phyloP scores from a whole-genome alignment of 2,329 filamentous ascomycete genomes.

The Pochonia chlamydosporia region DNA sequence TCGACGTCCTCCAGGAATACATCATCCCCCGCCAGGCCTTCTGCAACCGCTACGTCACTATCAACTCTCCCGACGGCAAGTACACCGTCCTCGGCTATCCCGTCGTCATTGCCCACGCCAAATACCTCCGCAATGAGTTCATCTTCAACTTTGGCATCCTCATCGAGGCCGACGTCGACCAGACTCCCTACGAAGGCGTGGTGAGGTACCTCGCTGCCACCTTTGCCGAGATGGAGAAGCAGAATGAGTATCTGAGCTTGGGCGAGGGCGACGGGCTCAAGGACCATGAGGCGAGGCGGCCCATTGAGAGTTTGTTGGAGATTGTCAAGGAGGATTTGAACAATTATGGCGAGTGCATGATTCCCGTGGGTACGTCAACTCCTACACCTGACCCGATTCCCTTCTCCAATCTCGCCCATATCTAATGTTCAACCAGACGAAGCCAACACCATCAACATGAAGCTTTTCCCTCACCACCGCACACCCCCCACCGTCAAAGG shows the following conservation, averaged over 20 bases:
- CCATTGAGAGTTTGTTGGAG: slow-evolving; percentile 79
- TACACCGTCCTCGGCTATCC: slow-evolving; percentile 83
- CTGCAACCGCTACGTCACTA: slow-evolving; percentile 82
- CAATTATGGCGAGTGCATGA: slow-evolving; percentile 98
- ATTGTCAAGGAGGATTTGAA: slow-evolving; percentile 83
- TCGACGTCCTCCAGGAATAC: slow-evolving; percentile 81
- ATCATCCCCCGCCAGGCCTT: slow-evolving; percentile 93
- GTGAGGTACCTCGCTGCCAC: slow-evolving; percentile 79
- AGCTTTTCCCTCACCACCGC: slow-evolving; percentile 80
- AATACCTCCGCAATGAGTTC: slow-evolving; percentile 90
- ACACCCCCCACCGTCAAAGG: slow-evolving; percentile 72
- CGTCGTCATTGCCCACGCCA: slow-evolving; percentile 75
- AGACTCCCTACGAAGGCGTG: slow-evolving; percentile 75
- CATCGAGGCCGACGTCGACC: slow-evolving; percentile 60
- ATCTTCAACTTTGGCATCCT: slow-evolving; percentile 97
- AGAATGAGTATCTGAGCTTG: slow-evolving; percentile 74
- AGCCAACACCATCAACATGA: slow-evolving; percentile 92
- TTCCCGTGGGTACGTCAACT: slow-evolving; percentile 75
- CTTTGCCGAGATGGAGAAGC: slow-evolving; percentile 86
- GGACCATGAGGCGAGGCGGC: slow-evolving; percentile 47
- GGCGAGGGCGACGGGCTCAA: slow-evolving; percentile 36
- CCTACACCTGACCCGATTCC: no score
- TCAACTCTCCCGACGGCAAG: slow-evolving; percentile 63
- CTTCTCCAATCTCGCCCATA: no score
- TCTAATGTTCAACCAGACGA: slow-evolving; percentile 53